These are phyloP conservation scores for Solanum hybrid DNA, from an alignment of 305 asterid species.

Conservation along the genomic window DNA sequence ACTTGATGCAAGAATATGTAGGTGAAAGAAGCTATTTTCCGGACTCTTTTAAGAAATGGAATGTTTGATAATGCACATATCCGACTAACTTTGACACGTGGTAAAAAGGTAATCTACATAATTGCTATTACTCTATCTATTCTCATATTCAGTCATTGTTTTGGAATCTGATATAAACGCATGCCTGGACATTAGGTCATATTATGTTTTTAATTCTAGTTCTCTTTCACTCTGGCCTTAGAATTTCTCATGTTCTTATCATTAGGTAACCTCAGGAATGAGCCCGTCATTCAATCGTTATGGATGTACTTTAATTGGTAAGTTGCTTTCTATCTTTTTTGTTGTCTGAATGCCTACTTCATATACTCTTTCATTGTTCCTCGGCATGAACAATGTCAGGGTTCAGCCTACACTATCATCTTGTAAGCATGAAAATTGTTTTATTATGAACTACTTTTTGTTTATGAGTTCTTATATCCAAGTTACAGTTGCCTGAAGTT, in stretches of 20 bases:
- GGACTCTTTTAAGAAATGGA: conserved; percentile 62
- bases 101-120: conserved; percentile 55
- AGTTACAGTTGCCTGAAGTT: background rate
- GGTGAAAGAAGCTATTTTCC: conserved; percentile 86
- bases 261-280: conserved; percentile 90
- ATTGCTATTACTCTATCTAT: conserved; percentile 1
- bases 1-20: conserved; percentile 23
- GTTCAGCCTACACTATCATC: background rate
- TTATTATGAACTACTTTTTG: background rate
- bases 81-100: conserved; percentile 81
- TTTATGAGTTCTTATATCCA: background rate
- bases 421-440: background rate
- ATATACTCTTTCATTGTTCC: background rate
- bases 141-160: background rate
- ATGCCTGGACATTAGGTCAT: background rate
- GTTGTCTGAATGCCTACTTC: background rate
- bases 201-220: background rate
- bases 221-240: background rate
- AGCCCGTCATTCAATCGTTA: conserved; percentile 72
- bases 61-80: conserved; percentile 72
- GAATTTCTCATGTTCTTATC: conserved; percentile 12
- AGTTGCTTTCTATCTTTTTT: conserved; percentile 3
- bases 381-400: background rate
- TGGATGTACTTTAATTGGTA: conserved; percentile 82
- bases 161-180: background rate